phyloP scores from a whole-genome alignment of 2,329 filamentous ascomycete genomes.

The Penicillium concentricum region DNA sequence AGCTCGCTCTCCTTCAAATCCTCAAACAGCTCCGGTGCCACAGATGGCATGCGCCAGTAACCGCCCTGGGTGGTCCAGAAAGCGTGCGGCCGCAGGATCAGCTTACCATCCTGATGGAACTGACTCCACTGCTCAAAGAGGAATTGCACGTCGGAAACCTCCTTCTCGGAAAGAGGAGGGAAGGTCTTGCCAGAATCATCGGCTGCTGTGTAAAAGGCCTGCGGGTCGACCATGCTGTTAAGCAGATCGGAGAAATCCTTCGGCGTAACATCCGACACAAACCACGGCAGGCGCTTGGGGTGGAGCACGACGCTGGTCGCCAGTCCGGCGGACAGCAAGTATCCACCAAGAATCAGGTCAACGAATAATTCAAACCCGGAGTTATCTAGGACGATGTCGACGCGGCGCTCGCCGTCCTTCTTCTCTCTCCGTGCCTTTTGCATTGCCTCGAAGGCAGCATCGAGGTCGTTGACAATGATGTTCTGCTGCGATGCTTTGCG shows the following conservation, averaged over 20 bases:
- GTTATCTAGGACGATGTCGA: constrained; percentile 96
- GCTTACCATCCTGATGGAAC: constrained; percentile 78
- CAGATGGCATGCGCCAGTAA: constrained; percentile 79
- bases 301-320: constrained; percentile 86
- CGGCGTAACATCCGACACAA: constrained; percentile 91
- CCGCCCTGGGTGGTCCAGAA: constrained; percentile 91
- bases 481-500: constrained; percentile 86
- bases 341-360: constrained; percentile 87
- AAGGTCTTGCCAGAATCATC: constrained; percentile 62
- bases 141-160: constrained; percentile 67
- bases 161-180: constrained; percentile 63
- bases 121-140: constrained; percentile 79
- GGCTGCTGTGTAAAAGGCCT: constrained; percentile 74
- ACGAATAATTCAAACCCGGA: constrained; percentile 97
- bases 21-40: constrained; percentile 65
- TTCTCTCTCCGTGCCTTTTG: constrained; percentile 53
- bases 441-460: constrained; percentile 58
- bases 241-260: constrained; percentile 82
- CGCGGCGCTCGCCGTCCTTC: constrained; percentile 65
- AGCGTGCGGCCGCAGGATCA: constrained; percentile 76
- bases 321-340: constrained; percentile 77
- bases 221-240: constrained; percentile 72
- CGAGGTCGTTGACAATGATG: constrained; percentile 84
- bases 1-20: constrained; percentile 82
- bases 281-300: constrained; percentile 96